phyloP scores from a whole-genome alignment of 352 stramenopile species.

The Phytophthora boehmeriae region DNA sequence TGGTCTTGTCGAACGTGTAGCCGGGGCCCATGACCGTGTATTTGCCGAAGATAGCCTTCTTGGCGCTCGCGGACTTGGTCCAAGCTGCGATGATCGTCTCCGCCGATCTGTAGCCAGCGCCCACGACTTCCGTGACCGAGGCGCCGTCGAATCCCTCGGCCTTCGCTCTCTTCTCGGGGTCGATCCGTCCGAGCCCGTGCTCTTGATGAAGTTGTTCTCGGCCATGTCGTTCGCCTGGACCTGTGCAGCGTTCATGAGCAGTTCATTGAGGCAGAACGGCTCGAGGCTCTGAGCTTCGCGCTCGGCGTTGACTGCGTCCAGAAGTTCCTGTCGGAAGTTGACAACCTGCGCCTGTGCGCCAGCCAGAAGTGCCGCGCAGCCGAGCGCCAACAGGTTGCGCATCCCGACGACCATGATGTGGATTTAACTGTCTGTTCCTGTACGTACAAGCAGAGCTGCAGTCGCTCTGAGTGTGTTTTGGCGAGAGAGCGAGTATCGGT shows the following conservation, averaged over 20 bases:
- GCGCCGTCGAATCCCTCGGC: constrained; percentile 29
- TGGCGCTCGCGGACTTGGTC: constrained; percentile 47
- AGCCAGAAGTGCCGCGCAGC: constrained; percentile 20
- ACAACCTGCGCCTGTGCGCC: constrained; percentile 35
- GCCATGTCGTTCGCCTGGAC: constrained; percentile 43
- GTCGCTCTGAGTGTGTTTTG: constrained; percentile 22
- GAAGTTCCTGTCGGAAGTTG: constrained; percentile 51
- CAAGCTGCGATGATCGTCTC: constrained; percentile 48
- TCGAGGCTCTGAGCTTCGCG: constrained; percentile 40
- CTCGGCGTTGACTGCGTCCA: constrained; percentile 42
- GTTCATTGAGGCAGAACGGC: constrained; percentile 47
- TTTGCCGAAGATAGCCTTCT: constrained; percentile 43
- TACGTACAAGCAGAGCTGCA: constrained; percentile 21
- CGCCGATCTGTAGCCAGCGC: constrained; percentile 44
- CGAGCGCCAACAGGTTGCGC: constrained; percentile 15
- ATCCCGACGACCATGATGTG: constrained; percentile 19
- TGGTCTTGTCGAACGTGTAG: constrained; percentile 44
- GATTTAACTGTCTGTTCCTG: constrained; percentile 8
- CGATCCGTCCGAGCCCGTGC: constrained; percentile 40
- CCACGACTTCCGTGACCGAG: constrained; percentile 51
- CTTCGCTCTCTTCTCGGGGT: constrained; percentile 32
- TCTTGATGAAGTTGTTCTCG: constrained; percentile 41
- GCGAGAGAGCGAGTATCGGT: constrained; percentile 10
- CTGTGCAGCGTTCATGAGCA: constrained; percentile 44
- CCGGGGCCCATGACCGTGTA: constrained; percentile 36